Base-by-base conservation (phyloP, 2,329 filamentous ascomycete species). In the Herpotrichia juniperi region DNA sequence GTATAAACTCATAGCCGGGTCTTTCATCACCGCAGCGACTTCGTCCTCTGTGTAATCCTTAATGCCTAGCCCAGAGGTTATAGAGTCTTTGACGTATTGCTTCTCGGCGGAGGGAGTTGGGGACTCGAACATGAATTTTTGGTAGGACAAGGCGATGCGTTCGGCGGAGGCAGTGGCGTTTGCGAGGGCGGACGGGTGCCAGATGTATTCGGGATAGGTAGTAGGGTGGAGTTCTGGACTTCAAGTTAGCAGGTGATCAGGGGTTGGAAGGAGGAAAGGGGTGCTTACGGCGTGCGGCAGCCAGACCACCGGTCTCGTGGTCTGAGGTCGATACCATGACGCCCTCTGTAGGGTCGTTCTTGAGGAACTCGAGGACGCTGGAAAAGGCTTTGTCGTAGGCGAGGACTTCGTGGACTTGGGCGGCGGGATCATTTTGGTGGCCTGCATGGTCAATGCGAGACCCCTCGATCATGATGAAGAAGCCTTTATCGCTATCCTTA, bases 401-500 rank as follows among this genome's bases (percentile, higher is more conserved):
- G n/a, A 97, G 80, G 0, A 99, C 93, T 74, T 99, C 94, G 62
- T 90, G 87, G 25, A 83, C 78, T 59, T 84, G 81, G 14, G 79
- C 80, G 16, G 78, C 79, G 3, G 81, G 79, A 57, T 83, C 81
- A 58, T 83, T 83, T 63, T 78, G 79, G 59, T 83, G 81, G 43
- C 92, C 94, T 3, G 94, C 93, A 71, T 99, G 94, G 67, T 99
- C 94, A 64, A 99, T 97, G 35, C 94, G 84, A 64, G 91, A 96
- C 4, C 93, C 94, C 75, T 99, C 94, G 55, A 99, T 96, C 93
- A 99, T 96, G 63, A 99, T 80, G 76, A 99, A 99, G 80, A 97
- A 99, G 4, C 94, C 94, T 74, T 96, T 87, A 35, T 97, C 91
- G 56, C 85, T 91, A 67, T 93, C 81, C 67, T 84, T 81, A 0